These are phyloP conservation scores for Sophora flavescens DNA, from an alignment of 306 rosid species.

Conservation along the genomic window DNA sequence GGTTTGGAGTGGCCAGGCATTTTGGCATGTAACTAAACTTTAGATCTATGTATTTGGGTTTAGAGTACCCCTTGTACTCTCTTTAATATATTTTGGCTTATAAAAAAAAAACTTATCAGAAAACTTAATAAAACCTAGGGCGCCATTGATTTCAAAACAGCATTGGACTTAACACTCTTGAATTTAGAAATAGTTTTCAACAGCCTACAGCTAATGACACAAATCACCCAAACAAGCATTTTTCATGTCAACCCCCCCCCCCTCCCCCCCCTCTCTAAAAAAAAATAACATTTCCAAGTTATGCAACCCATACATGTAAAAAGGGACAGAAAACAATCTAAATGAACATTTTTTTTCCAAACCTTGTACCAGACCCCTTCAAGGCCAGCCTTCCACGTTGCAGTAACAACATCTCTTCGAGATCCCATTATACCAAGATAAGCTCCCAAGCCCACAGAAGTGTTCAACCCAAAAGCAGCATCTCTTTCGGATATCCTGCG, in stretches of 20 bases:
- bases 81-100: no score
- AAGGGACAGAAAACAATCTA: slow-evolving; percentile 16
- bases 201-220: slow-evolving; percentile 1
- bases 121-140: not conserved
- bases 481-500: slow-evolving; percentile 99
- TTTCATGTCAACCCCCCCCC: no score
- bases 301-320: slow-evolving; percentile 11
- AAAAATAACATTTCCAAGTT: slow-evolving; percentile 25
- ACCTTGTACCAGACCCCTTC: slow-evolving; percentile 99
- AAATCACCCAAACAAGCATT: slow-evolving; percentile 25
- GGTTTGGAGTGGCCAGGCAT: no score
- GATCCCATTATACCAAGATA: slow-evolving; percentile 99
- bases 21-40: no score
- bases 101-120: no score
- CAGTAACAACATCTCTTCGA: slow-evolving; percentile 96
- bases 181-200: slow-evolving; percentile 26
- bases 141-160: not conserved
- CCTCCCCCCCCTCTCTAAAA: no score
- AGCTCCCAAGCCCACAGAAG: slow-evolving; percentile 93
- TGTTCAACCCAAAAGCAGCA: slow-evolving; percentile 98
- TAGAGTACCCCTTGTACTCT: no score
- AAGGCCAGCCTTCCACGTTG: slow-evolving; percentile 97
- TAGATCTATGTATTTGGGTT: no score
- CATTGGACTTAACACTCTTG: not conserved
- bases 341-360: slow-evolving; percentile 41